These are phyloP conservation scores for Miscanthus lutarioriparius DNA, from an alignment of 176 grass and related monocot species.

Conservation along the genomic window DNA sequence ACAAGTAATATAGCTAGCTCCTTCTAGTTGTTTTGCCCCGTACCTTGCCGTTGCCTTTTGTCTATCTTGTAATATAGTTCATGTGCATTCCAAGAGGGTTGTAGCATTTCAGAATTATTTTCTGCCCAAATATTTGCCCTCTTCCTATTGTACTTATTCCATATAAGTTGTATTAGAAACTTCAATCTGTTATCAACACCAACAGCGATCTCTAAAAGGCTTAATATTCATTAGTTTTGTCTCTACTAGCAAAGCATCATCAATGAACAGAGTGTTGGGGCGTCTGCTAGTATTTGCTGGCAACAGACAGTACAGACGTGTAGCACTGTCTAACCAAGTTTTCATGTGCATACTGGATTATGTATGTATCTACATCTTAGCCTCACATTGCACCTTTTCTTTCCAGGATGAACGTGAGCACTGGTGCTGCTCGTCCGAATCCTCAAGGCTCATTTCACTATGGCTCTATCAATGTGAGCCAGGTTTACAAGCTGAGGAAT, in stretches of 20 bases:
- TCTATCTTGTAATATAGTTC: not conserved
- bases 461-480: constrained; percentile 81
- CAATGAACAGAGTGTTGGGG: not conserved
- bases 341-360: not conserved
- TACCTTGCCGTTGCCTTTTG: not conserved
- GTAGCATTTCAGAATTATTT: not conserved
- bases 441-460: constrained; percentile 98
- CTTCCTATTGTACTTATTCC: not conserved
- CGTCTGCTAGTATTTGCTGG: not conserved
- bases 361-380: not conserved
- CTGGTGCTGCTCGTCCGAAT: constrained; percentile 92
- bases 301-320: not conserved
- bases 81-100: not conserved
- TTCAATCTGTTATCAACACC: not conserved
- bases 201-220: not conserved
- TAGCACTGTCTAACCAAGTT: not conserved
- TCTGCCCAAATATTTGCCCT: not conserved
- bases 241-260: constrained; percentile 3
- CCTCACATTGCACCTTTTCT: not conserved
- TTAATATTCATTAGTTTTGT: not conserved
- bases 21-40: not conserved
- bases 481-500: constrained; percentile 81
- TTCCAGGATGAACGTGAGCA: constrained; percentile 74
- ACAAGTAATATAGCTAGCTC: not conserved
- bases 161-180: not conserved